phyloP scores from a whole-genome alignment of 2,329 filamentous ascomycete species.

The Fusarium avenaceum region DNA sequence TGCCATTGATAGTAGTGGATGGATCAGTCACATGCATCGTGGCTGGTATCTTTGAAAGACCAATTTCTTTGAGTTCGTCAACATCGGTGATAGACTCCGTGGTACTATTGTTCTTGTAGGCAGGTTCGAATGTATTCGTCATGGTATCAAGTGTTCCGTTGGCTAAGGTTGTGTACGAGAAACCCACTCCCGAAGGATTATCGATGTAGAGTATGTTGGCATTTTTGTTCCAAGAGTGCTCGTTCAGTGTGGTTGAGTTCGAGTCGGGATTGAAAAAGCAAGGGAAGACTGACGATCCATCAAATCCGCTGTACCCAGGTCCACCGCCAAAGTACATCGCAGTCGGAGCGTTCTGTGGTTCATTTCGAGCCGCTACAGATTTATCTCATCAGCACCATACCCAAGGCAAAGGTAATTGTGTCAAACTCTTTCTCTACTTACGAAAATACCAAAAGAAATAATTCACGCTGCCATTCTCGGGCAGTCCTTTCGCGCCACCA shows the following conservation, averaged over 20 bases:
- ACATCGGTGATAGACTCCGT: not conserved
- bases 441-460: constrained; percentile 3
- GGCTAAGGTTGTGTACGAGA: not conserved
- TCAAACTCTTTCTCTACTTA: not conserved
- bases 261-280: constrained; percentile 5
- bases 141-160: constrained; percentile 2
- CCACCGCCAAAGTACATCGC: not conserved
- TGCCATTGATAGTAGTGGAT: not conserved
- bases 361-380: not conserved
- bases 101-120: not conserved
- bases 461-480: not conserved
- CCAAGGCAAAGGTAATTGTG: no score
- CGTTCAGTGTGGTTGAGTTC: not conserved
- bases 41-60: not conserved
- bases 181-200: not conserved
- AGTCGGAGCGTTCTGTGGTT: not conserved
- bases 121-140: not conserved
- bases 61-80: not conserved
- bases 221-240: not conserved
- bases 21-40: constrained; percentile 1
- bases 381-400: not conserved
- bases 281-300: not conserved
- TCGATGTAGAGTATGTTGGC: constrained; percentile 1
- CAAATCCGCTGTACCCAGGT: constrained; percentile 1
- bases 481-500: not conserved